Percentiles rank a stretch among this genome's conserved stretches.
Evolutionary conservation across 768 basidiomycete genomes (phyloP).

Genomic region (Tricholoma bakamatsutake): DNA sequence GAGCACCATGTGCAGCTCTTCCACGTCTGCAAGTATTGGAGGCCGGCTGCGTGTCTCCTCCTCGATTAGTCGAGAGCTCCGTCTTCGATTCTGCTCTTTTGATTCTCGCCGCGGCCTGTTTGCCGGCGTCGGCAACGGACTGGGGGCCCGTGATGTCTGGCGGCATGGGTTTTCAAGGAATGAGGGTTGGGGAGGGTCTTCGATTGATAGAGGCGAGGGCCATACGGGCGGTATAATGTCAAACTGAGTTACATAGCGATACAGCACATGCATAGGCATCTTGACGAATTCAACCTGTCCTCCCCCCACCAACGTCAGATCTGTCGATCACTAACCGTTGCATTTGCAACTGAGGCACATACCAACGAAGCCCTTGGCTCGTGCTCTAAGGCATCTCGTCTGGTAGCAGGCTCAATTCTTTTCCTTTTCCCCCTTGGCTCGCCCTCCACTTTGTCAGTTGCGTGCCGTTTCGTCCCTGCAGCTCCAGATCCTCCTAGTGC

Average conservation of each 20-base stretch:
- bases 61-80: slow-evolving; percentile 70
- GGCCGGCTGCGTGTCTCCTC: slow-evolving; percentile 51
- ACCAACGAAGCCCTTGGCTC: slow-evolving; percentile 40
- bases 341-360: slow-evolving; percentile 17
- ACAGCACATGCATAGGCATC: slow-evolving; percentile 57
- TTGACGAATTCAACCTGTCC: slow-evolving; percentile 69
- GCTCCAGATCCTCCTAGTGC: slow-evolving; percentile 32
- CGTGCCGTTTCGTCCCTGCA: slow-evolving; percentile 56
- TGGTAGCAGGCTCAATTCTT: slow-evolving; percentile 44
- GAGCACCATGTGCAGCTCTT: slow-evolving; percentile 60
- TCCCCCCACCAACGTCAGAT: neutral
- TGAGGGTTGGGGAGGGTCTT: slow-evolving; percentile 67
- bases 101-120: slow-evolving; percentile 70
- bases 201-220: slow-evolving; percentile 60
- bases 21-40: slow-evolving; percentile 65
- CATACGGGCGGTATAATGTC: slow-evolving; percentile 66
- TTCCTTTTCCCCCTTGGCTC: slow-evolving; percentile 73
- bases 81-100: slow-evolving; percentile 52
- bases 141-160: slow-evolving; percentile 43
- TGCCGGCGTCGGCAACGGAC: slow-evolving; percentile 55
- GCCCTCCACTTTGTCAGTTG: slow-evolving; percentile 63
- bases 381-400: slow-evolving; percentile 29
- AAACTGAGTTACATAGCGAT: slow-evolving; percentile 69
- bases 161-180: slow-evolving; percentile 46
- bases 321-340: neutral